Percentiles rank a stretch among this genome's conserved stretches.
These are phyloP conservation scores for Sarcodon sp. DNA, from an alignment of 768 basidiomycete species.

Conservation along the genomic window DNA sequence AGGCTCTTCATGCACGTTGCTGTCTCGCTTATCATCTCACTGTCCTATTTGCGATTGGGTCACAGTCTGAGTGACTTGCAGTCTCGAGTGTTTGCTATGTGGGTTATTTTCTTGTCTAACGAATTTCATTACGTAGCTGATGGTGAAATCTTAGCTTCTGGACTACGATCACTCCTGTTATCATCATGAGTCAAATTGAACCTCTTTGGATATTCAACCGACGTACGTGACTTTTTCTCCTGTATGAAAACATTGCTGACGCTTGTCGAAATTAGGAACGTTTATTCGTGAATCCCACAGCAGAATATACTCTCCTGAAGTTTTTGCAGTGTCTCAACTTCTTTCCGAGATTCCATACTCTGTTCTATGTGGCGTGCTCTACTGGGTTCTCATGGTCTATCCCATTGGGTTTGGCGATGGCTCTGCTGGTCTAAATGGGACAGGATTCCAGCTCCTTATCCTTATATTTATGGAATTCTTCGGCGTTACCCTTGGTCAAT, in stretches of 20 bases:
- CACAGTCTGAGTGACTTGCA: constrained; percentile 54
- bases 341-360: constrained; percentile 74
- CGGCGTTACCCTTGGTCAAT: constrained; percentile 60
- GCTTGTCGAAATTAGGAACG: constrained; percentile 12
- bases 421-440: constrained; percentile 41
- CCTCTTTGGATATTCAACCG: constrained; percentile 74
- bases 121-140: not conserved
- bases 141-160: constrained; percentile 33
- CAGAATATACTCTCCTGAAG: constrained; percentile 76
- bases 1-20: constrained; percentile 66
- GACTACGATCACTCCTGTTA: constrained; percentile 54
- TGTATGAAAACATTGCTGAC: not conserved
- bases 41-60: constrained; percentile 72
- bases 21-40: constrained; percentile 57
- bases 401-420: constrained; percentile 61
- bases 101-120: constrained; percentile 12
- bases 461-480: constrained; percentile 61
- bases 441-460: constrained; percentile 61
- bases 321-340: constrained; percentile 76
- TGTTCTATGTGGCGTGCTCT: constrained; percentile 53
- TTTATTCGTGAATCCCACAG: constrained; percentile 56
- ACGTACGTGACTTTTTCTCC: constrained; percentile 14
- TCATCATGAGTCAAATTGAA: constrained; percentile 73
- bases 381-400: constrained; percentile 69
- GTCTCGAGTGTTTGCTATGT: constrained; percentile 75